phyloP scores from a whole-genome alignment of 306 rosid species.

The Mucuna pruriens region DNA sequence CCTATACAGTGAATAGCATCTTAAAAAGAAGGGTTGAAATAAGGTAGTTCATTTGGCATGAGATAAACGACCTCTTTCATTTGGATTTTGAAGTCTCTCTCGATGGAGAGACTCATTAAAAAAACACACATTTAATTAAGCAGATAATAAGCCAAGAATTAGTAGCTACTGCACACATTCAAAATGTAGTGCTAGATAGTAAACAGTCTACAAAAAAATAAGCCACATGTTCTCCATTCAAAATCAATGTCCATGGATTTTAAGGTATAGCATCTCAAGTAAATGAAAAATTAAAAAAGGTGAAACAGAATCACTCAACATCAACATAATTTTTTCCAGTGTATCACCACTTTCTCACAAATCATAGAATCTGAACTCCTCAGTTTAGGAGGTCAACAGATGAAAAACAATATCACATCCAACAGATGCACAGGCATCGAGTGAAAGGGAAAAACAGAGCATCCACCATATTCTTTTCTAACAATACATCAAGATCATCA shows the following conservation, averaged over 20 bases:
- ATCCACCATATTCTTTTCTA: background rate
- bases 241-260: background rate
- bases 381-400: background rate
- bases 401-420: background rate
- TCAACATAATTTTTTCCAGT: background rate
- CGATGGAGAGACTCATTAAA: background rate
- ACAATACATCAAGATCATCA: background rate
- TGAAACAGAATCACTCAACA: background rate
- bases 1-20: background rate
- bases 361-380: background rate
- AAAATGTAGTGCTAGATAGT: background rate
- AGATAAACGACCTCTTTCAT: background rate
- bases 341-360: background rate
- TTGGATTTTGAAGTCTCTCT: background rate
- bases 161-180: background rate
- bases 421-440: background rate
- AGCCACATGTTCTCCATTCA: background rate
- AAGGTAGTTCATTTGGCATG: background rate
- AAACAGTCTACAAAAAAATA: background rate
- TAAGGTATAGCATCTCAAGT: background rate
- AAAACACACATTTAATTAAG: background rate
- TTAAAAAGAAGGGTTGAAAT: background rate
- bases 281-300: background rate
- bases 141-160: background rate
- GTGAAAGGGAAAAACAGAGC: background rate